Conservation (phyloP, 2,329 filamentous ascomycete genomes). For the Neofusicoccum sp. region DNA sequence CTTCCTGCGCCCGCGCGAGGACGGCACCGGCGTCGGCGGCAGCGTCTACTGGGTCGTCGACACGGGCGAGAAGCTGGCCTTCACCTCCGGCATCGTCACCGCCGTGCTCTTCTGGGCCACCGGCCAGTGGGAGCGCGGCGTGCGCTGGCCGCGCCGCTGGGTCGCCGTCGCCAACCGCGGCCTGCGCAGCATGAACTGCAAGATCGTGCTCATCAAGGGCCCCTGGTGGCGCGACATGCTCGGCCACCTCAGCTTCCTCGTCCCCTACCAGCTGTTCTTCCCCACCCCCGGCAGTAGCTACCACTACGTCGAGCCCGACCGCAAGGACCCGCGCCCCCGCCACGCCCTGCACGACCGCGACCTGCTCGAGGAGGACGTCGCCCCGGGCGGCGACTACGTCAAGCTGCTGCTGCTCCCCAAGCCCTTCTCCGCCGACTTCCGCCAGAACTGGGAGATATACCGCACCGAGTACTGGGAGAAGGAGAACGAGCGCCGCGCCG, state of each 20-base stretch:
- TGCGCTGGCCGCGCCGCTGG: constrained; percentile 92
- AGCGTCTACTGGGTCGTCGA: constrained; percentile 97
- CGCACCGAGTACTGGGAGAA: constrained; percentile 94
- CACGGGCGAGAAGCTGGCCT: constrained; percentile 82
- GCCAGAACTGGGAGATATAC: constrained; percentile 96
- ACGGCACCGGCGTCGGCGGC: constrained; percentile 85
- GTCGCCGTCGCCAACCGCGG: constrained; percentile 86
- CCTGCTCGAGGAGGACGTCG: constrained; percentile 82
- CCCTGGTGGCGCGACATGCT: constrained; percentile 77
- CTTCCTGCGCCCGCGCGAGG: constrained; percentile 93
- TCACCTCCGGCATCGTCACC: constrained; percentile 87
- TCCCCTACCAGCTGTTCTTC: constrained; percentile 73
- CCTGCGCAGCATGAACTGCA: constrained; percentile 89
- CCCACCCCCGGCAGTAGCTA: constrained; percentile 67
- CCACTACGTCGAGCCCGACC: constrained; percentile 69
- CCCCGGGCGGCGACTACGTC: constrained; percentile 85
- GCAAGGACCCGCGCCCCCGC: constrained; percentile 33
- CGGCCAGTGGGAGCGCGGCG: constrained; percentile 92
- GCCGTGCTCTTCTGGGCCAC: constrained; percentile 87
- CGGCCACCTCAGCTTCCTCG: constrained; percentile 70
- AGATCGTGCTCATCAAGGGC: constrained; percentile 84
- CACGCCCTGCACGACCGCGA: constrained; percentile 44
- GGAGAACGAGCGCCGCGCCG: constrained; percentile 83
- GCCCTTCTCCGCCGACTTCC: constrained; percentile 89
- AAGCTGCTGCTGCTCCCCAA: constrained; percentile 89